Evolutionary conservation across 129 eudicot genomes (phyloP), one percentile per base, ranked within the genome.

Genomic region (Pittosporum tobira): DNA sequence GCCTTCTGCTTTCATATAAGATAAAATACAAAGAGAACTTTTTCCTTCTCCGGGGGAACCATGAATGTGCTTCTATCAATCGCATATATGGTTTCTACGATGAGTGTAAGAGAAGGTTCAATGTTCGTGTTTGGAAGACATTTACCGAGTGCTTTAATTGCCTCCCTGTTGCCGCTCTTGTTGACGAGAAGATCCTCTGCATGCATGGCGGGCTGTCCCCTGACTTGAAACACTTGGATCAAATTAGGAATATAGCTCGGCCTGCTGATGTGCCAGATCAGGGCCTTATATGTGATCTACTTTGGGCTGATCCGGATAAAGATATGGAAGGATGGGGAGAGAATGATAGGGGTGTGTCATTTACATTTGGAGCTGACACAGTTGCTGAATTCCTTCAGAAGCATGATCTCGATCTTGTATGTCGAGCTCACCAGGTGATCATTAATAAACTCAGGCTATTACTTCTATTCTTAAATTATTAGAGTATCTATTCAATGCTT

Each of bases 271-370:
- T 54, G 43, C 63, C 71, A 7, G 71, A 65, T 54, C 71, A 65
- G 62, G 71, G 71, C 44, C 55, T 66, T 43, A 49, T 66, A 7
- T 66, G 71, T 66, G 71, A 66, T 43, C 30, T 66, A 26, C 25
- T 66, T 20, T 66, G 71, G 71, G 36, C 71, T 28, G 71, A 66
- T 44, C 63, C 63, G 4, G 71, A 66, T 18, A 55, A 57, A 45
- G 71, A 66, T 28, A 59, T 66, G 44, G 63, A 44, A n/a, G 71
- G 71, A 26, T 66, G 71, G 71, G 71, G 54, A 15, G 71, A 65
- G 51, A 65, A 65, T 54, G 71, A 66, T 56, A 55, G 63, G 48
- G 71, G 71, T 14, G 71, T 65, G 2, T 65, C 71, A 7, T 65
- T 37, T 58, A 65, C 63, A 31, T 55, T 55, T 55, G 61, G 61